These are phyloP conservation scores for Populus ilicifolia DNA, from an alignment of 345 rosid genomes.

Conservation along the genomic window DNA sequence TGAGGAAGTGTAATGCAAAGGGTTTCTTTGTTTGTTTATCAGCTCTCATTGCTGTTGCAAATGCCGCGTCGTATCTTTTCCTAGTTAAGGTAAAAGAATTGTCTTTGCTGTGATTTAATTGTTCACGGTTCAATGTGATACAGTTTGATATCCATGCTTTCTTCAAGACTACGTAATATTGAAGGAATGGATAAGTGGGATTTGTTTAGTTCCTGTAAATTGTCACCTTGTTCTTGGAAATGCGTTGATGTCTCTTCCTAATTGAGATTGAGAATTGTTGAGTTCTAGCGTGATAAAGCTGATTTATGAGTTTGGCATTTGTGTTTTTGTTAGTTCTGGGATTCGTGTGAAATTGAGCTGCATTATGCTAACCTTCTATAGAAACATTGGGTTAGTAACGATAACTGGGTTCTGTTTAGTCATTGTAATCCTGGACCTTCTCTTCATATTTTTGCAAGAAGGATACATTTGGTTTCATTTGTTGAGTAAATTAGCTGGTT, in stretches of 20 bases:
- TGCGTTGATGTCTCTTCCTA: background rate
- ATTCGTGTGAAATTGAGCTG: background rate
- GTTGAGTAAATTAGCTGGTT: background rate
- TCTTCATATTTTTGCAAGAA: background rate
- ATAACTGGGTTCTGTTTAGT: background rate
- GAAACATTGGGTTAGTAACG: background rate
- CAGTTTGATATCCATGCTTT: background rate
- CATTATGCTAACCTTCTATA: background rate
- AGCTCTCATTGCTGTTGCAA: slow-evolving; percentile 33
- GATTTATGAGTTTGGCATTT: background rate
- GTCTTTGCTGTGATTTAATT: background rate
- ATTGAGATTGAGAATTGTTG: background rate
- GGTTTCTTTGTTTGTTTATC: slow-evolving; percentile 29
- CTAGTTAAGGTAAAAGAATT: slow-evolving; percentile 43
- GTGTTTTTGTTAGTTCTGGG: background rate
- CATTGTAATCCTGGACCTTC: background rate
- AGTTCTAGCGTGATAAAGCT: background rate
- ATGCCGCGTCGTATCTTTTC: slow-evolving; percentile 27
- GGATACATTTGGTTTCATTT: background rate
- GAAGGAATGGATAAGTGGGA: background rate
- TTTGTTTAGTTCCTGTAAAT: background rate
- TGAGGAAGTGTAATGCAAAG: slow-evolving; percentile 38
- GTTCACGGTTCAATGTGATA: background rate
- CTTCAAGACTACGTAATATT: background rate
- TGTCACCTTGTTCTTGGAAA: background rate